Percentiles rank a stretch among this genome's conserved stretches.
Conservation (phyloP, 495 filamentous ascomycete species). For the Penicillium chermesinum region DNA sequence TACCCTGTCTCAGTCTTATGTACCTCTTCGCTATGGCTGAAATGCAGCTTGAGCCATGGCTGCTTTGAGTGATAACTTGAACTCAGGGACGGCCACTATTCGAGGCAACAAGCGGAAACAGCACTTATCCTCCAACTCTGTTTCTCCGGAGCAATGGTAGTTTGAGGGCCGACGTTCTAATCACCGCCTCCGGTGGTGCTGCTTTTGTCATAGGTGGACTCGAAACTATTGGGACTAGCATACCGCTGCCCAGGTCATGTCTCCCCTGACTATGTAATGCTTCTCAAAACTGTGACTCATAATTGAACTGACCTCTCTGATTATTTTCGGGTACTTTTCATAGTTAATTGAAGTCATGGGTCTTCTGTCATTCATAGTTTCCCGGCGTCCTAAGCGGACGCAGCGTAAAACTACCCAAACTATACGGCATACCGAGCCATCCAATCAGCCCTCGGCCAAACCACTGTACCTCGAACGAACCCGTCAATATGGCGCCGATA, state of each 20-base stretch:
- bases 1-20: not conserved
- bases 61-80: not conserved
- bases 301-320: too few species aligned
- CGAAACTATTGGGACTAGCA: too few species aligned
- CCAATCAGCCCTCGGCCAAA: slow-evolving; percentile 1
- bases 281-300: too few species aligned
- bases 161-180: not conserved
- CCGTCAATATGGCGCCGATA: not conserved
- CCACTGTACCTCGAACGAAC: not conserved
- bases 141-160: not conserved
- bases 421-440: slow-evolving; percentile 2
- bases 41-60: not conserved
- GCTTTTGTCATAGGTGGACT: too few species aligned
- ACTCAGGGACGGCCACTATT: not conserved
- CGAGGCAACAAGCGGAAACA: not conserved
- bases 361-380: too few species aligned
- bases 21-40: not conserved
- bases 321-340: too few species aligned
- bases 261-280: too few species aligned
- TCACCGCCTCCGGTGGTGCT: not conserved
- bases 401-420: too few species aligned
- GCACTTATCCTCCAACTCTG: not conserved
- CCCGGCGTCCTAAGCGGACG: too few species aligned
- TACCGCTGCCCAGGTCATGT: too few species aligned
- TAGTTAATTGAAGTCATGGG: too few species aligned